Conservation (phyloP, 2,329 filamentous ascomycete species). For the Pseudocercospora macadamiae region DNA sequence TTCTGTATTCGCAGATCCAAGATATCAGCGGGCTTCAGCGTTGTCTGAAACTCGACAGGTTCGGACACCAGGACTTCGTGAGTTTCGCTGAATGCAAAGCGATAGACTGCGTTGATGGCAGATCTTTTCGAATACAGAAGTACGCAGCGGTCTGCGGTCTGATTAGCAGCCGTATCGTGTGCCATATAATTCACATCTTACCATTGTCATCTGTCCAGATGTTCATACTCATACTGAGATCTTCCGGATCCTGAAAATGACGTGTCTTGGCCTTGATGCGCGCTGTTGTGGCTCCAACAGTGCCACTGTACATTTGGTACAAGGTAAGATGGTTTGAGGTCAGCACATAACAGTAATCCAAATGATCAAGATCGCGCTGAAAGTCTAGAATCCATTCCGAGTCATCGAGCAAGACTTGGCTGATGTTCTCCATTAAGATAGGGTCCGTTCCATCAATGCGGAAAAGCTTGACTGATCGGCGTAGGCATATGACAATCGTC, state of each 20-base stretch:
- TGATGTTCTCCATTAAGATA: slow-evolving; percentile 9
- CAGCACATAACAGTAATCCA: slow-evolving; percentile 60
- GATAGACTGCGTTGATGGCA: background rate
- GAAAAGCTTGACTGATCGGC: slow-evolving; percentile 43
- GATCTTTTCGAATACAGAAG: slow-evolving; percentile 19
- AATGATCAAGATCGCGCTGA: slow-evolving; percentile 50
- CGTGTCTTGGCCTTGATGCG: slow-evolving; percentile 45
- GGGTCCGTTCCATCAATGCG: slow-evolving; percentile 33
- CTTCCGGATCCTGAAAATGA: slow-evolving; percentile 59
- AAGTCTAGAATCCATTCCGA: slow-evolving; percentile 62
- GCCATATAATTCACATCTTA: slow-evolving; percentile 25
- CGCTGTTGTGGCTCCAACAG: slow-evolving; percentile 28
- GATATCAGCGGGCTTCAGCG: background rate
- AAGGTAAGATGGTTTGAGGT: slow-evolving; percentile 57
- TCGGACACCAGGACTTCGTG: background rate
- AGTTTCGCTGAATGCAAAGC: background rate
- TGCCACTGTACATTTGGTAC: slow-evolving; percentile 31
- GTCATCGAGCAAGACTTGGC: slow-evolving; percentile 33
- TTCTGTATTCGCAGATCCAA: background rate
- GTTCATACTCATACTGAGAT: slow-evolving; percentile 52
- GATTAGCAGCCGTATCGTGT: slow-evolving; percentile 1
- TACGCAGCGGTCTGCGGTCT: background rate
- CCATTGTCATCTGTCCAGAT: slow-evolving; percentile 37
- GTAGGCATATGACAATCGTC: slow-evolving; percentile 58
- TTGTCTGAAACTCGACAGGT: background rate